Evolutionary conservation across 805 yeast genomes (phyloP).

Genomic region (Candida loeiensis): DNA sequence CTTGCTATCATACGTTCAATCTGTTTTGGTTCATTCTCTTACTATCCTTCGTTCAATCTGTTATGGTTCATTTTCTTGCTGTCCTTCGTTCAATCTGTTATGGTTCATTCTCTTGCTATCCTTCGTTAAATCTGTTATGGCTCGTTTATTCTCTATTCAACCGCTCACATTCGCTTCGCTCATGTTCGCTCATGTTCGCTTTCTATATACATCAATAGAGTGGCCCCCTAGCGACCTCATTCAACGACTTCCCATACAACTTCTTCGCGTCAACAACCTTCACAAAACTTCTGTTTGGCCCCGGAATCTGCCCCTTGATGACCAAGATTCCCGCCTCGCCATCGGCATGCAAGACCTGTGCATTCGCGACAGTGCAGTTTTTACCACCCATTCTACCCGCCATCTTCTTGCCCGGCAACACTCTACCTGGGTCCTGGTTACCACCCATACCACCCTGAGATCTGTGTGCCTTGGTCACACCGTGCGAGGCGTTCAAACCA

Average conservation of each 20-base stretch:
- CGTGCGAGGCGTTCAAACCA: conserved; percentile 92
- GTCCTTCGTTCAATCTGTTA: too few relatives aligned
- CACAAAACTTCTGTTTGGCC: conserved; percentile 74
- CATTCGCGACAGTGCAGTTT: conserved; percentile 69
- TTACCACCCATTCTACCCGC: conserved; percentile 94
- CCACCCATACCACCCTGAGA: conserved; percentile 97
- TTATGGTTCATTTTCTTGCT: too few relatives aligned
- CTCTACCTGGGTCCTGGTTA: conserved; percentile 93
- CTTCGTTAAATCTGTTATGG: too few relatives aligned
- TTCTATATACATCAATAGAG: conserved; percentile 12
- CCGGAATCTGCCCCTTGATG: conserved; percentile 88
- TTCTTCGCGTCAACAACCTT: conserved; percentile 78
- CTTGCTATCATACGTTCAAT: too few relatives aligned
- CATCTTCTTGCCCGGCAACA: conserved; percentile 95
- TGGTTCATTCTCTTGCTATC: too few relatives aligned
- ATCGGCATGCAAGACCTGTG: conserved; percentile 73
- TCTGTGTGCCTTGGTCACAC: conserved; percentile 91
- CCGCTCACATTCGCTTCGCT: too few relatives aligned
- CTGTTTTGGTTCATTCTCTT: too few relatives aligned
- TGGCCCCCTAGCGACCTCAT: conserved; percentile 11
- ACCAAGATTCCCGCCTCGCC: conserved; percentile 77
- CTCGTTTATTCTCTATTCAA: too few relatives aligned
- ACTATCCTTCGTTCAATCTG: too few relatives aligned
- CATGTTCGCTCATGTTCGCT: too few relatives aligned
- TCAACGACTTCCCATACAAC: conserved; percentile 37